Conservation (phyloP, 108 stramenopile species). For the Stephanodiscus triporus region DNA sequence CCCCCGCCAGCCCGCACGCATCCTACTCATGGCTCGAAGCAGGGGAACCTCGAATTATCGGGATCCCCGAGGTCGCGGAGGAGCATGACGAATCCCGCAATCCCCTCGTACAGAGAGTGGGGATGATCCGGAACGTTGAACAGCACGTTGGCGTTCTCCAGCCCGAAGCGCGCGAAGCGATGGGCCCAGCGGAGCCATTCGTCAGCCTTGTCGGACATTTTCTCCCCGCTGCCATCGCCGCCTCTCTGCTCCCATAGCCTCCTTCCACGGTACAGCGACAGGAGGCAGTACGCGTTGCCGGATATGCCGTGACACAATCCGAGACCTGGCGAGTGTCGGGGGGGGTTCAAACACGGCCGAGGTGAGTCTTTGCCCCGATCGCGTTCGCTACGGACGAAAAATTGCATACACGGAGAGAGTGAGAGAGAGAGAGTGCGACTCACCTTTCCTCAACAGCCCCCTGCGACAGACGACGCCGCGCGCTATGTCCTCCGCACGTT, state of each 20-base stretch:
- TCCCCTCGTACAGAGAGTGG: slow-evolving; percentile 59
- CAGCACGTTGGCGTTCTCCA: slow-evolving; percentile 34
- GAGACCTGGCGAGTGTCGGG: slow-evolving; percentile 38
- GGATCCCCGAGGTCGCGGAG: slow-evolving; percentile 23
- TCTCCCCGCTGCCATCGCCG: background rate
- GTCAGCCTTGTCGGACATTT: background rate
- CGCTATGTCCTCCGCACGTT: slow-evolving; percentile 50
- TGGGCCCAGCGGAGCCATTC: slow-evolving; percentile 46
- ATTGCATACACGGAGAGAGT: too few species aligned
- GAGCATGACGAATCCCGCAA: slow-evolving; percentile 45
- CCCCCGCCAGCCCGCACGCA: background rate
- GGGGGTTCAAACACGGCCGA: background rate
- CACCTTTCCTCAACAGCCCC: slow-evolving; percentile 59
- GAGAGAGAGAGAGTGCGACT: background rate
- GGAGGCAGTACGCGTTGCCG: slow-evolving; percentile 73
- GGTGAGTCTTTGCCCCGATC: background rate
- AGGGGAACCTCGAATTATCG: slow-evolving; percentile 23
- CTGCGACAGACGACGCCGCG: slow-evolving; percentile 58
- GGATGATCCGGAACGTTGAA: slow-evolving; percentile 51
- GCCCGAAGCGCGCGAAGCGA: slow-evolving; percentile 37
- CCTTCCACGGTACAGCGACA: slow-evolving; percentile 45
- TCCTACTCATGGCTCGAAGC: slow-evolving; percentile 18
- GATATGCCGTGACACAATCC: slow-evolving; percentile 79
- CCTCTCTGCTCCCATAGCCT: slow-evolving; percentile 8
- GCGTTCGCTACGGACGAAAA: background rate